These are phyloP conservation scores for Moesziomyces sp. DNA, from an alignment of 1,284 basidiomycete genomes.

Conservation along the genomic window DNA sequence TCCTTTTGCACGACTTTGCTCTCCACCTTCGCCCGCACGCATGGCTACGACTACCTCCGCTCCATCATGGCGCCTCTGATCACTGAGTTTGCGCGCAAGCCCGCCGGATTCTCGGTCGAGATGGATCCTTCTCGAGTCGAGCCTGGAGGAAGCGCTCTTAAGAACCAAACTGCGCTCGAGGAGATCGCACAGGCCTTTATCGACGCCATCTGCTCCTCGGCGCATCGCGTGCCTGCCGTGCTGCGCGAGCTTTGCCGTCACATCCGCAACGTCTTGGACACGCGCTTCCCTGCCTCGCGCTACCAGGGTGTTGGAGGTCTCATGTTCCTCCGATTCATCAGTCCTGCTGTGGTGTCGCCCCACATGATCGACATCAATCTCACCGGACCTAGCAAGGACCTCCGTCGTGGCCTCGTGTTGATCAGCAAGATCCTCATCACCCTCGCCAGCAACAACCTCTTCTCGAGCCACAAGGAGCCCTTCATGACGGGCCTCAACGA, in stretches of 20 bases:
- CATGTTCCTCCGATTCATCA: constrained; percentile 64
- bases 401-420: constrained; percentile 57
- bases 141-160: constrained; percentile 49
- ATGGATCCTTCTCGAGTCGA: constrained; percentile 58
- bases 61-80: constrained; percentile 61
- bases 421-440: constrained; percentile 65
- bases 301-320: constrained; percentile 64
- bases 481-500: constrained; percentile 64
- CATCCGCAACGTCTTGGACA: constrained; percentile 59
- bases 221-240: constrained; percentile 61
- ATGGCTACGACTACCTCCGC: constrained; percentile 64
- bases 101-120: constrained; percentile 61
- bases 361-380: constrained; percentile 65
- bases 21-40: constrained; percentile 59
- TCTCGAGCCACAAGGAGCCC: constrained; percentile 62
- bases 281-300: constrained; percentile 57
- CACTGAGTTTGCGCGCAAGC: constrained; percentile 58
- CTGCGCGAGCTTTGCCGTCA: constrained; percentile 63
- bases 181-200: constrained; percentile 63
- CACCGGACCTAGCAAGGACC: constrained; percentile 52
- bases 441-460: constrained; percentile 60
- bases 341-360: constrained; percentile 60
- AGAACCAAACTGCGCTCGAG: constrained; percentile 58
- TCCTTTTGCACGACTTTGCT: constrained; percentile 61
- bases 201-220: constrained; percentile 62